These are phyloP conservation scores for Phialocephala subalpina DNA, from an alignment of 2,329 filamentous ascomycete species.

Conservation along the genomic window DNA sequence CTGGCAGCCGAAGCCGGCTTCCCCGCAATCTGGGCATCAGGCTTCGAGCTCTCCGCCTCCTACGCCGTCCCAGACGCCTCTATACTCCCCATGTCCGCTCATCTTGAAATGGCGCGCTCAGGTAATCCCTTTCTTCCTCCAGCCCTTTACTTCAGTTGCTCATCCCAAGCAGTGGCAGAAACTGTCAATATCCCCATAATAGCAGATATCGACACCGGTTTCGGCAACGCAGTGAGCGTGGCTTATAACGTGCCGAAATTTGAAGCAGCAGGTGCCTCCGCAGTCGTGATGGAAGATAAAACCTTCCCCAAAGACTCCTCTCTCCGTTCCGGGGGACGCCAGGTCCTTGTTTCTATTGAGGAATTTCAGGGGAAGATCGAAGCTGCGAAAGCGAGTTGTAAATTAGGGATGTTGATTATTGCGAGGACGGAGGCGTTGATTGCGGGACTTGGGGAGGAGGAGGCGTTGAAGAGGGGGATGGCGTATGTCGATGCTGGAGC, in stretches of 20 bases:
- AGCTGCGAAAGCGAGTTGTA: background rate
- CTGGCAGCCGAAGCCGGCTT: background rate
- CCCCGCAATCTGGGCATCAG: background rate
- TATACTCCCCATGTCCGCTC: background rate
- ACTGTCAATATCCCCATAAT: background rate
- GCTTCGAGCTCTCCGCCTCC: conserved; percentile 2
- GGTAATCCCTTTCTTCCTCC: too few relatives aligned
- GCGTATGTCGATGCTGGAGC: background rate
- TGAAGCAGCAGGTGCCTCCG: background rate
- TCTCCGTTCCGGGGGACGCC: background rate
- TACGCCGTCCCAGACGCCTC: background rate
- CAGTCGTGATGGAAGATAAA: background rate
- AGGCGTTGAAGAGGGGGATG: background rate
- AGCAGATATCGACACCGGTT: conserved; percentile 3
- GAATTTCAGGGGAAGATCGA: conserved; percentile 2
- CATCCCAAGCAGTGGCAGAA: too few relatives aligned
- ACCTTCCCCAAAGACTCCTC: background rate
- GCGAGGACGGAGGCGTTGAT: background rate
- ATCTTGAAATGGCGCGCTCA: background rate
- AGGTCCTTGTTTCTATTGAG: background rate
- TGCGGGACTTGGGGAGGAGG: background rate
- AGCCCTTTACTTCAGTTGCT: too few relatives aligned
- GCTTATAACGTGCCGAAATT: background rate
- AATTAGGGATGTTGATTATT: background rate
- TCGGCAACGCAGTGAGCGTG: background rate